Conservation (phyloP, 2,329 filamentous ascomycete species). For the Aspergillus carbonarius region DNA sequence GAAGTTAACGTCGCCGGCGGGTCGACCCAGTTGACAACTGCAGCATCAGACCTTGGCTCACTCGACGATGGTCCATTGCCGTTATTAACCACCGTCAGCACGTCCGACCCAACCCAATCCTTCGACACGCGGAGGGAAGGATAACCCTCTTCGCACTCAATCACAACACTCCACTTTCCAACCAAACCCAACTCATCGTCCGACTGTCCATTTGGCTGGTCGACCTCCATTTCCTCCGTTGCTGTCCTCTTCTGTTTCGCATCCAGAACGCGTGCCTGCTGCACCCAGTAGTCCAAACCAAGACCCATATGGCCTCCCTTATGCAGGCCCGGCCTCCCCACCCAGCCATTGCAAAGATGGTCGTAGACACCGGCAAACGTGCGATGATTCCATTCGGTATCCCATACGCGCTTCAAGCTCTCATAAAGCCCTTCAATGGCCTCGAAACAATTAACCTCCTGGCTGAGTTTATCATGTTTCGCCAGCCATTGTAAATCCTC, state of each 20-base stretch:
- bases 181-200: conserved; percentile 21
- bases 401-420: conserved; percentile 45
- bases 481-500: conserved; percentile 46
- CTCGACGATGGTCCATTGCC: conserved; percentile 23
- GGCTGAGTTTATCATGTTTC: conserved; percentile 45
- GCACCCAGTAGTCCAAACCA: conserved; percentile 44
- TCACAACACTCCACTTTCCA: conserved; percentile 37
- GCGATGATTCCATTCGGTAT: conserved; percentile 37
- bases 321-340: conserved; percentile 46
- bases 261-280: conserved; percentile 36
- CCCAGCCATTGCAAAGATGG: conserved; percentile 41
- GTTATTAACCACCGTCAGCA: conserved; percentile 31
- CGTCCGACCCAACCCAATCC: conserved; percentile 42
- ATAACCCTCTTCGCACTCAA: conserved; percentile 48
- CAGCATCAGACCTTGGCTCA: conserved; percentile 23
- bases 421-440: conserved; percentile 46
- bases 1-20: conserved; percentile 38
- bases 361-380: conserved; percentile 34
- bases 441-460: conserved; percentile 48
- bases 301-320: conserved; percentile 41
- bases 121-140: conserved; percentile 46
- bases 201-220: conserved; percentile 21
- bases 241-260: conserved; percentile 25
- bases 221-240: conserved; percentile 35
- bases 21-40: conserved; percentile 41